Evolutionary conservation across 148 eudicot genomes (phyloP).

Genomic region (Chenopodium berlandieri): DNA sequence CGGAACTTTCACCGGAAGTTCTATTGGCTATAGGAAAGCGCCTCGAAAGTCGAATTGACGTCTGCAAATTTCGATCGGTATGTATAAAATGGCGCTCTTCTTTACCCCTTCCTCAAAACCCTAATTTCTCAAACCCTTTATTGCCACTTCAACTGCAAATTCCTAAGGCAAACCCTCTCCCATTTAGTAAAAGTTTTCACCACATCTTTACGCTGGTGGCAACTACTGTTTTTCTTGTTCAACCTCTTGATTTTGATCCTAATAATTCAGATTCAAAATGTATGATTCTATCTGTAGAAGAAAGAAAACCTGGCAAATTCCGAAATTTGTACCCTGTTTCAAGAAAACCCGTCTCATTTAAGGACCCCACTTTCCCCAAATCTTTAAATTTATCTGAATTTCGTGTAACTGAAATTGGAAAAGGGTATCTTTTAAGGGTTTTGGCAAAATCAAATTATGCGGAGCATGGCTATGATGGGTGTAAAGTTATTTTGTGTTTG

Average conservation of each 20-base stretch:
- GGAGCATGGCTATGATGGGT: too few relatives aligned
- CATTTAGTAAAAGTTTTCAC: neutral
- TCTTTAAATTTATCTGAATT: neutral
- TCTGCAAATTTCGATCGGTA: neutral
- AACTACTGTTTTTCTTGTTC: constrained; percentile 3
- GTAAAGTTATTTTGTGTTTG: neutral
- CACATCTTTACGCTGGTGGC: neutral
- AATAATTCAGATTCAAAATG: neutral
- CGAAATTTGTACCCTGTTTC: constrained; percentile 11
- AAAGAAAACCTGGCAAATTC: constrained; percentile 7
- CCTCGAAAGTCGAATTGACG: neutral
- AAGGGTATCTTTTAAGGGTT: neutral
- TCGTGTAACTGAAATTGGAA: neutral
- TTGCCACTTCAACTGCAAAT: neutral
- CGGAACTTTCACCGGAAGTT: constrained; percentile 9
- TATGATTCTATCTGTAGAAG: constrained; percentile 9
- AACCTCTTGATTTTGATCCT: neutral
- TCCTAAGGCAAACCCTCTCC: neutral
- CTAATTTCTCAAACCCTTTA: neutral
- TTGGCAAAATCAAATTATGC: too few relatives aligned
- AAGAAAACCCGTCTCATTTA: neutral
- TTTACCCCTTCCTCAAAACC: neutral
- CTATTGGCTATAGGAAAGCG: neutral
- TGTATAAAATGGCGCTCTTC: constrained; percentile 14
- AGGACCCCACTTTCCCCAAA: neutral